phyloP scores from a whole-genome alignment of 1,284 basidiomycete genomes.

The Puccinia horiana region DNA sequence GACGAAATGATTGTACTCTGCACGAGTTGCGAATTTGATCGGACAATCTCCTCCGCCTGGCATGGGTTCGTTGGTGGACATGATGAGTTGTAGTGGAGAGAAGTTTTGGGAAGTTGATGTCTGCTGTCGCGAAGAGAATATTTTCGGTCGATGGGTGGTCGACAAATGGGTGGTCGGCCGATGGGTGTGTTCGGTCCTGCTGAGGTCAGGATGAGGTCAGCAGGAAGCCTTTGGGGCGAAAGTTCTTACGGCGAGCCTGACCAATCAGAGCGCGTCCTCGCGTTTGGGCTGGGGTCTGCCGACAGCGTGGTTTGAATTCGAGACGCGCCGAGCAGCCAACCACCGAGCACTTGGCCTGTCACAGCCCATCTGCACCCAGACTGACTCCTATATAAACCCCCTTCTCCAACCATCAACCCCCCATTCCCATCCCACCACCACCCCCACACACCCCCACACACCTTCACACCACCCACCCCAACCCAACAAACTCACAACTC shows the following conservation, averaged over 20 bases:
- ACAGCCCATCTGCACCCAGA: background rate
- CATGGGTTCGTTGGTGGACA: constrained; percentile 11
- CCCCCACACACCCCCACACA: background rate
- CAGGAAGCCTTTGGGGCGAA: too few species aligned
- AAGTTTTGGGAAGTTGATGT: background rate
- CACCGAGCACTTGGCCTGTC: background rate
- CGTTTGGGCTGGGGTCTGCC: background rate
- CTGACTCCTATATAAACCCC: background rate
- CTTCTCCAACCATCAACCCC: background rate
- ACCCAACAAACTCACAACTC: background rate
- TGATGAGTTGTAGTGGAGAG: background rate
- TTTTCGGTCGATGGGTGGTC: background rate
- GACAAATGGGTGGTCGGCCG: background rate
- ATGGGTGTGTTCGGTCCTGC: too few species aligned
- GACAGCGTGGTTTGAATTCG: constrained; percentile 7
- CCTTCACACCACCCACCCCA: background rate
- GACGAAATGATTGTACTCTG: constrained; percentile 27
- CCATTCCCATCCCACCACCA: background rate
- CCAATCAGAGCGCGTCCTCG: constrained; percentile 33
- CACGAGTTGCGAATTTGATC: constrained; percentile 22
- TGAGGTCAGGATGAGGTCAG: too few species aligned
- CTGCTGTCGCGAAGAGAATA: background rate
- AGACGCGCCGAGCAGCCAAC: background rate
- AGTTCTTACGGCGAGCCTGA: constrained; percentile 12
- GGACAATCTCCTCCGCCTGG: constrained; percentile 9